Base-by-base conservation (phyloP, 1,284 basidiomycete species). In the Irpex sp. region DNA sequence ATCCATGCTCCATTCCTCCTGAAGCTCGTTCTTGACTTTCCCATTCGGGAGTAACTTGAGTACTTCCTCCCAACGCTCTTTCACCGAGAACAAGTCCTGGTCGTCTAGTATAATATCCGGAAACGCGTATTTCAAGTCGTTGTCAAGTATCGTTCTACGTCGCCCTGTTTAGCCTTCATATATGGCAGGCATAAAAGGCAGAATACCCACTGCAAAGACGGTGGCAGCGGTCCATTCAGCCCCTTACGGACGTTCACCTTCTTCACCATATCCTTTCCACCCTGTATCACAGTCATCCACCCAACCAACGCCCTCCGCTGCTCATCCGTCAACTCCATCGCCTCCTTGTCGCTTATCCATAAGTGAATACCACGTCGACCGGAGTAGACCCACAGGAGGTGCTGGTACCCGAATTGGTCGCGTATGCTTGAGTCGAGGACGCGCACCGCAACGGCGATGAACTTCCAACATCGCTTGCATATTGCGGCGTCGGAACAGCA, bases 341-440 rank as follows among this genome's bases (percentile, higher is more conserved):
- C 97, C 61, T 91, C 86, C 58, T 83, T 80, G 75, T 99, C 97
- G 5, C 94, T 96, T 65, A 99, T 89, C 97, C 97, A 99, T 74
- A 95, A 85, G 81, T 99, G 97, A 70, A 99, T 99, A 68, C 97
- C 97, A 78, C 97, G 92, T 53, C 97, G 90, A 66, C 97, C 97
- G 13, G 97, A 99, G 76, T 98, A 99, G 26, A 99, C 96, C 97
- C 97, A 99, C 13, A 99, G 81, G 33, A 99, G 82, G 71, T 88
- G 82, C 58, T 81, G 75, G 71, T 87, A 92, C 1, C 95, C 96
- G 74, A 95, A 97, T 66, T 96, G 92, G 13, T 93, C 86, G 47
- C 94, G 85, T 59, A 99, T 83, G 1, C 87, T 81, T 15, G 79
- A 75, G 74, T 98, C 93, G 11, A 99, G 80, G 7, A 99, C 92